phyloP scores from a whole-genome alignment of 441 rosid genomes.

The Arabidopsis hybrid region DNA sequence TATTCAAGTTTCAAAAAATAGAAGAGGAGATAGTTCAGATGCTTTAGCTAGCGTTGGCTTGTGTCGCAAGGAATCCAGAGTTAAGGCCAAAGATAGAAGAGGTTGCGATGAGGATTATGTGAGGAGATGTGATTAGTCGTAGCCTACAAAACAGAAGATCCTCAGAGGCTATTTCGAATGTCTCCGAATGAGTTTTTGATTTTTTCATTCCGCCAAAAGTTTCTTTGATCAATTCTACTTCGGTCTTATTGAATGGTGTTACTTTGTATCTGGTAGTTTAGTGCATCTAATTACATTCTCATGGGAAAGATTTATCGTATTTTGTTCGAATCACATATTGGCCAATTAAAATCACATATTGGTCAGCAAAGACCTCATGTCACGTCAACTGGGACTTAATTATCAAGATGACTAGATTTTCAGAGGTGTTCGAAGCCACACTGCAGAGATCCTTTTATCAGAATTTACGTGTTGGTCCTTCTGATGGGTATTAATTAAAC shows the following conservation, averaged over 20 bases:
- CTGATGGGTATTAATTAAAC: no score
- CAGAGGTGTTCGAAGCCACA: no score
- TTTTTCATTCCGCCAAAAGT: conserved; percentile 16
- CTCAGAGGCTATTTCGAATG: conserved; percentile 63
- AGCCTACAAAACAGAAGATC: conserved; percentile 56
- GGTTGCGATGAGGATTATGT: conserved; percentile 55
- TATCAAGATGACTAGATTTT: no score
- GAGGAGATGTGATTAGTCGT: conserved; percentile 51
- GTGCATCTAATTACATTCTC: conserved; percentile 6
- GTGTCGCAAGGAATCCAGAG: conserved; percentile 57
- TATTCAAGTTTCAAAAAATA: conserved; percentile 54
- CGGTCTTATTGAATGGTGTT: not conserved
- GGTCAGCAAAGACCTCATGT: no score
- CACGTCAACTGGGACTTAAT: no score
- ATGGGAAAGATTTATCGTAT: no score
- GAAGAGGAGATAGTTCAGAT: conserved; percentile 77
- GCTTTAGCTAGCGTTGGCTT: conserved; percentile 65
- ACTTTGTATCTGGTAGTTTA: conserved; percentile 17
- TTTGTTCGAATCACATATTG: no score
- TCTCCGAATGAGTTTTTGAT: conserved; percentile 31
- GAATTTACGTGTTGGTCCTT: no score
- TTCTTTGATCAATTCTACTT: conserved; percentile 13
- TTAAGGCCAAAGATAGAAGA: conserved; percentile 60
- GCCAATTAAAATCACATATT: no score
- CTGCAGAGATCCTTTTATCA: no score